These are phyloP conservation scores for Lepidium campestre DNA, from an alignment of 441 rosid genomes.

Conservation along the genomic window DNA sequence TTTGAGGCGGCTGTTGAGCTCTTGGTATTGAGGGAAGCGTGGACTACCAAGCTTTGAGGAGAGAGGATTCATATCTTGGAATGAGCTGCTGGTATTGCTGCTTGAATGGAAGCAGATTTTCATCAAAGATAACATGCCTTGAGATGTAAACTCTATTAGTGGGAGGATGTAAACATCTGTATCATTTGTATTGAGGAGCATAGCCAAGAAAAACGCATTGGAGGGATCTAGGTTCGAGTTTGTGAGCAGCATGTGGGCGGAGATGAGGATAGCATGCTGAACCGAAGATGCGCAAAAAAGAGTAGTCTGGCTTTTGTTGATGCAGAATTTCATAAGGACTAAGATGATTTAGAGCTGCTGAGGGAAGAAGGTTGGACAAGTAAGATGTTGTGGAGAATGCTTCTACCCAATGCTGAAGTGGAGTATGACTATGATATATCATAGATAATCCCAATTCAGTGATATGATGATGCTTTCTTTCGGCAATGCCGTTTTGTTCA, in stretches of 20 bases:
- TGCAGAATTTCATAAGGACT: not conserved
- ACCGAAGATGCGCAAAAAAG: not conserved
- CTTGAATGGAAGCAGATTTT: not conserved
- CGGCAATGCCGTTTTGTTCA: not conserved
- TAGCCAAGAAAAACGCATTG: not conserved
- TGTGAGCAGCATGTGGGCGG: not conserved
- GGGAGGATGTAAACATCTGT: not conserved
- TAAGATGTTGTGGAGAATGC: not conserved
- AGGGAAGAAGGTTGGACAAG: not conserved
- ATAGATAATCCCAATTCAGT: too few species aligned
- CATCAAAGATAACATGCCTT: not conserved
- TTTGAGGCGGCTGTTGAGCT: too few species aligned
- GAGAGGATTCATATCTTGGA: not conserved
- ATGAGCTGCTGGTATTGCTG: rapidly evolving
- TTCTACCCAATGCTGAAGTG: not conserved
- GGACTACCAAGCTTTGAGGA: not conserved
- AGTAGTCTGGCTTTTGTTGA: not conserved
- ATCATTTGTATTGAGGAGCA: not conserved
- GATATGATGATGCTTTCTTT: not conserved
- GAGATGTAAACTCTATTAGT: not conserved
- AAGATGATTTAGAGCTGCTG: rapidly evolving
- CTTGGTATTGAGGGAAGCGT: not conserved
- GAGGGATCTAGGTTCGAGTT: not conserved
- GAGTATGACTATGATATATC: not conserved
- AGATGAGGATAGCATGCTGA: not conserved